phyloP scores from a whole-genome alignment of 352 stramenopile genomes.

The Phytophthora foliorum region DNA sequence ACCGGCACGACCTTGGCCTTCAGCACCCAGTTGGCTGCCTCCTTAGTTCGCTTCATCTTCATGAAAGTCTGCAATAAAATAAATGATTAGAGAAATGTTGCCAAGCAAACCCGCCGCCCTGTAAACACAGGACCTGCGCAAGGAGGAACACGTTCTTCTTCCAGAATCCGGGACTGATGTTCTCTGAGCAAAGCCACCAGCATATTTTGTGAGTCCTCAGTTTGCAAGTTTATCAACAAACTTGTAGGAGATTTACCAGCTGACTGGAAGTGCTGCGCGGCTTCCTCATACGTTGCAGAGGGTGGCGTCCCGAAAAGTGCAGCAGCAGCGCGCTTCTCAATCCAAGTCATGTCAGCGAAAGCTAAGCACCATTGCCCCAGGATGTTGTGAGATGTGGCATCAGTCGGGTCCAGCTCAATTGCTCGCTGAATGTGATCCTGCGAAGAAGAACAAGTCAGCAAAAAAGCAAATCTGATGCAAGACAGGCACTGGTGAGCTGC shows the following conservation, averaged over 20 bases:
- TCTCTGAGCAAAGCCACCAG: slow-evolving; percentile 44
- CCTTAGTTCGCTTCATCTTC: slow-evolving; percentile 68
- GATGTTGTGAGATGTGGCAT: slow-evolving; percentile 75
- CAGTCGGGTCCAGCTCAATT: slow-evolving; percentile 75
- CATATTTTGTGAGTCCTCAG: slow-evolving; percentile 5
- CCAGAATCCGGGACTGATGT: slow-evolving; percentile 74
- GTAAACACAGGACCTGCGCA: slow-evolving; percentile 43
- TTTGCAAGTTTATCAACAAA: neutral
- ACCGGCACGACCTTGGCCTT: slow-evolving; percentile 59
- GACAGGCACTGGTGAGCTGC: neutral
- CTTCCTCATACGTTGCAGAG: slow-evolving; percentile 72
- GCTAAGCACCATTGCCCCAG: slow-evolving; percentile 81
- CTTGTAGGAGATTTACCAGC: slow-evolving; percentile 40
- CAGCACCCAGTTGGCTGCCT: slow-evolving; percentile 57
- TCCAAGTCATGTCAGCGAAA: slow-evolving; percentile 84
- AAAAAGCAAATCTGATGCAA: neutral
- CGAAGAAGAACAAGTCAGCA: slow-evolving; percentile 2
- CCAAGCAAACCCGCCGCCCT: neutral
- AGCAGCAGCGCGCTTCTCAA: slow-evolving; percentile 73
- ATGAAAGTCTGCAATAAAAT: slow-evolving; percentile 53
- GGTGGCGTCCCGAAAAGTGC: slow-evolving; percentile 76
- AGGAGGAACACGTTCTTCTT: slow-evolving; percentile 84
- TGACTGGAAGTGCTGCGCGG: slow-evolving; percentile 57
- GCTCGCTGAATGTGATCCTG: slow-evolving; percentile 73
- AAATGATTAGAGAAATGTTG: neutral